phyloP scores from a whole-genome alignment of 31 red algal species.

The Odonthalia washingtoniensis region DNA sequence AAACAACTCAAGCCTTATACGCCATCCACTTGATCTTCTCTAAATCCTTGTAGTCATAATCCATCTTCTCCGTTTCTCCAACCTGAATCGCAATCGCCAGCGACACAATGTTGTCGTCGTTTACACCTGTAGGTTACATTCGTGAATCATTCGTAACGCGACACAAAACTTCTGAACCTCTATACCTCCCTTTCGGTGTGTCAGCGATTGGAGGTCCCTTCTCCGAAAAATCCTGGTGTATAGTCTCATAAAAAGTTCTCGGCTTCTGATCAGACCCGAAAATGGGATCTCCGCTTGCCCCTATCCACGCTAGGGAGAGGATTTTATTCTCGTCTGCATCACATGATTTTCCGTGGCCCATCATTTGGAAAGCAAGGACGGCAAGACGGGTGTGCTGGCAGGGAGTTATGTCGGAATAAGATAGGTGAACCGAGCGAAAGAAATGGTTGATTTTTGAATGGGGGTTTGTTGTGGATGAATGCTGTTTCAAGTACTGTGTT shows the following conservation, averaged over 20 bases:
- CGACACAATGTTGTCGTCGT: constrained; percentile 31
- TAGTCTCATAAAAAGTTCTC: not conserved
- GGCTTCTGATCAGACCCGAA: not conserved
- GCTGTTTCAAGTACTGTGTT: not conserved
- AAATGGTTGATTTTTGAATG: not conserved
- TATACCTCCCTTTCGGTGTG: not conserved
- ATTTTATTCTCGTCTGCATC: not conserved
- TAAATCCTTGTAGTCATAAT: constrained; percentile 46
- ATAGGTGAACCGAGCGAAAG: too few relatives aligned
- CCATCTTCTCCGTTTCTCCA: constrained; percentile 16
- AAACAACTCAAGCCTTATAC: constrained; percentile 29
- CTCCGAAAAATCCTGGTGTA: not conserved
- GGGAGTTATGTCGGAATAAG: too few relatives aligned
- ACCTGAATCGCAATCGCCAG: constrained; percentile 49
- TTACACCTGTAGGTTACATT: constrained; percentile 28
- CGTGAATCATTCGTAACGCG: not conserved
- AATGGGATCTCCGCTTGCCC: not conserved
- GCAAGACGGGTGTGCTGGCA: too few relatives aligned
- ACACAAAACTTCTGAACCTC: not conserved
- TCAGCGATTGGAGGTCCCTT: too few relatives aligned
- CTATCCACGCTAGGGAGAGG: not conserved
- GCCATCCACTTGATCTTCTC: constrained; percentile 23
- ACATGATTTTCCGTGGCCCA: not conserved
- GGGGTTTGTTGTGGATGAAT: not conserved
- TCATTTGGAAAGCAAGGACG: too few relatives aligned